Evolutionary conservation across 1,284 basidiomycete genomes (phyloP).

Genomic region (Leucoagaricus sp.): DNA sequence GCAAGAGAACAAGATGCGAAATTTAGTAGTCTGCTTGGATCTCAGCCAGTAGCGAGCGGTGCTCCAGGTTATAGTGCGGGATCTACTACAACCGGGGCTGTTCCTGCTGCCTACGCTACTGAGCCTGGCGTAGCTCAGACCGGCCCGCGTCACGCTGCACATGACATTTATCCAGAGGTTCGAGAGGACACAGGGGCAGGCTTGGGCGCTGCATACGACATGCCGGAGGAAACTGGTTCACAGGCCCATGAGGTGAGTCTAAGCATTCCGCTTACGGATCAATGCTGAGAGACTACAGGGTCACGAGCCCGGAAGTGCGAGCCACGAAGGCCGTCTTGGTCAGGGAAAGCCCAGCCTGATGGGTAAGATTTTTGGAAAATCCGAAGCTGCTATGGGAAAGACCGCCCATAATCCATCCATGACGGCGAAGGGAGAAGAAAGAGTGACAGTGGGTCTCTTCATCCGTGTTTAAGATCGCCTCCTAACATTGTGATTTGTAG

Average conservation of each 20-base stretch:
- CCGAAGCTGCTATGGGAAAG: too few species aligned
- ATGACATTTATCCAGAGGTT: not conserved
- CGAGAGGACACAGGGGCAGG: too few species aligned
- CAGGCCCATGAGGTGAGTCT: not conserved
- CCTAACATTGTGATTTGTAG: too few species aligned
- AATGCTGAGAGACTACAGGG: not conserved
- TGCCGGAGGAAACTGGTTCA: too few species aligned
- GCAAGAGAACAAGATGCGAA: constrained; percentile 10
- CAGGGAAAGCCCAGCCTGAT: not conserved
- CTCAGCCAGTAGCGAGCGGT: not conserved
- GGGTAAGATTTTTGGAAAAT: not conserved
- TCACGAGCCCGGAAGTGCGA: not conserved
- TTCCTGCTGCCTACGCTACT: not conserved
- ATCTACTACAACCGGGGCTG: not conserved
- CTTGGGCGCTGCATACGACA: too few species aligned
- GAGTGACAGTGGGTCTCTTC: too few species aligned
- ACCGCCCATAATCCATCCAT: not conserved
- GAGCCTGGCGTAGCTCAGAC: not conserved
- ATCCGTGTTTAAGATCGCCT: too few species aligned
- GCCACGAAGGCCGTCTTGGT: not conserved
- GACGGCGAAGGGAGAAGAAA: too few species aligned
- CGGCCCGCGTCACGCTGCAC: not conserved
- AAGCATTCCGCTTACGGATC: not conserved
- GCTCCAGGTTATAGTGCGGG: not conserved
- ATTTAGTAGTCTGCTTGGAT: not conserved